Evolutionary conservation across 805 yeast genomes (phyloP).

Genomic region (Hanseniaspora nectarophila): DNA sequence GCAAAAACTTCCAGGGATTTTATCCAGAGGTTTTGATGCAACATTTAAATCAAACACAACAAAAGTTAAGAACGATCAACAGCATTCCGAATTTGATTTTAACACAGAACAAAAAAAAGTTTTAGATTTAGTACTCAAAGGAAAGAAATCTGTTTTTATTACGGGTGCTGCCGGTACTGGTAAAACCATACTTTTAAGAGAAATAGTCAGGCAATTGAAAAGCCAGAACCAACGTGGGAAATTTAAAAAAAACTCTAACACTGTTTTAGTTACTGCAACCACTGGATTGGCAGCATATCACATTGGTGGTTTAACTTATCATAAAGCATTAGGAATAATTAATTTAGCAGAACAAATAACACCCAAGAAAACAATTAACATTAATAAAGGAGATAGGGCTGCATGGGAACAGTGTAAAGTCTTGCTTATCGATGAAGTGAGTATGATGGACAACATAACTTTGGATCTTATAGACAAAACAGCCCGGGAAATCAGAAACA

Average conservation of each 20-base stretch:
- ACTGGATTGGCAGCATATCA: constrained; percentile 94
- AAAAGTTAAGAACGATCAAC: no score
- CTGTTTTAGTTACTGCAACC: constrained; percentile 83
- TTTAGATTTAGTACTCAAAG: constrained; percentile 30
- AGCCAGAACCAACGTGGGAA: background rate
- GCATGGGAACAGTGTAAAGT: constrained; percentile 63
- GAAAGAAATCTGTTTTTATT: constrained; percentile 37
- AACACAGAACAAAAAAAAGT: constrained; percentile 57
- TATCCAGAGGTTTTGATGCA: no score
- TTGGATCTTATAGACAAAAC: constrained; percentile 63
- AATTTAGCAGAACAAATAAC: constrained; percentile 48
- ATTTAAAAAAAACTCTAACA: constrained; percentile 24
- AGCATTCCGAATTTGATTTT: constrained; percentile 20
- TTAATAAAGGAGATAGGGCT: constrained; percentile 32
- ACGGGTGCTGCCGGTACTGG: constrained; percentile 88
- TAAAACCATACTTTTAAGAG: constrained; percentile 56
- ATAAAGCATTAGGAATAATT: constrained; percentile 78
- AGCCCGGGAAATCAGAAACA: constrained; percentile 46
- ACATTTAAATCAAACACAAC: no score
- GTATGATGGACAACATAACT: constrained; percentile 78
- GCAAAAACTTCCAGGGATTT: no score
- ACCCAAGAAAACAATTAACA: constrained; percentile 39
- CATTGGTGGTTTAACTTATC: constrained; percentile 82
- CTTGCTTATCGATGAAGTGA: constrained; percentile 79
- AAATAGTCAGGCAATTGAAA: constrained; percentile 43